Evolutionary conservation across 2,329 filamentous ascomycete genomes (phyloP), one percentile per base, ranked within the genome.

Genomic region (Phyllosticta citrichinensis): DNA sequence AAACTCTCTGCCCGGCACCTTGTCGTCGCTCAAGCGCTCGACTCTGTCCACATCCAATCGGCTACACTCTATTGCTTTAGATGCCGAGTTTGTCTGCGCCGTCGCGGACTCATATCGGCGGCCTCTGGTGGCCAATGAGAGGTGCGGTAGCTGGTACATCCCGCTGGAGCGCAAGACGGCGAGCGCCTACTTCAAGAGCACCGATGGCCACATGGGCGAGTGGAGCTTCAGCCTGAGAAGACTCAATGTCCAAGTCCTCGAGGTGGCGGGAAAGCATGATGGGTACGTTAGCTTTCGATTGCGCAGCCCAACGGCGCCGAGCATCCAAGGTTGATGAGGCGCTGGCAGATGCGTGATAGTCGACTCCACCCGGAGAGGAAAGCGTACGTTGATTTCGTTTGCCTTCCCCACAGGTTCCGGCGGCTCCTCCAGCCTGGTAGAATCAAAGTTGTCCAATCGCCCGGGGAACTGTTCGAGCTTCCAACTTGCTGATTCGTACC

Each of bases 121-220:
- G 1, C 91, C 91, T 0, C 78, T 97, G 1, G 79, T 97, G 14
- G 91, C 93, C 30, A 99, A 99, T 70, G 92, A 97, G 77, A 83
- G 94, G 63, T 97, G 94, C 72, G 94, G 94, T 0, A 93, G 89
- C 74, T 99, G 94, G 94, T 97, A 97, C 72, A 88, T 97, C 25
- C 75, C 77, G 2, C 87, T 87, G 0, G 73, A 73, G 8, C 69
- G 69, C 25, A 94, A 93, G 74, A 75, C 71, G 1, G 88, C 83
- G 33, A 91, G 88, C 65, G 89, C 88, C 33, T 99, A 97, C 75
- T 99, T 97, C 76, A 99, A 99, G 80, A 96, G 90, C 75, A 99
- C 94, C 1, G 94, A 99, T 75, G 94, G 94, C 0, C 94, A 99
- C 73, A 85, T 86, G 58, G 87, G 89, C 9, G 86, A 95, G 69